Evolutionary conservation across 1,284 basidiomycete species (phyloP).

Genomic region (Ganoderma meredithae): DNA sequence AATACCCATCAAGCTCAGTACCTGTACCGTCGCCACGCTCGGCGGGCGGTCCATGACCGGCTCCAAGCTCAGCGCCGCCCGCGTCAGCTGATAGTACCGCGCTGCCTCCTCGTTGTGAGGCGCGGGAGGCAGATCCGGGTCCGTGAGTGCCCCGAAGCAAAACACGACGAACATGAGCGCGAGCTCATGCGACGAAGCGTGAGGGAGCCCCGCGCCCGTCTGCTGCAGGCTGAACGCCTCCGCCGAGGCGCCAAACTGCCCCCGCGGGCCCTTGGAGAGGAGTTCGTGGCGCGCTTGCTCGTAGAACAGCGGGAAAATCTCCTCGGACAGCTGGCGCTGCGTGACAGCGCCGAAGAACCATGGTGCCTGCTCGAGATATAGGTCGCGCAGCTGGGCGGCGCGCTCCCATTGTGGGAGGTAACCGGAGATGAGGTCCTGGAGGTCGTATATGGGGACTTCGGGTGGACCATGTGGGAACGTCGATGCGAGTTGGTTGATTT

Average conservation of each 20-base stretch:
- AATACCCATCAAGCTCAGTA: constrained; percentile 69
- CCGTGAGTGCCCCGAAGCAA: constrained; percentile 65
- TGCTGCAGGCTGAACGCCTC: constrained; percentile 33
- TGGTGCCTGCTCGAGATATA: constrained; percentile 75
- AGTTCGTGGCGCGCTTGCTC: constrained; percentile 44
- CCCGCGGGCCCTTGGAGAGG: constrained; percentile 10
- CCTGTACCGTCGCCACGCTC: constrained; percentile 71
- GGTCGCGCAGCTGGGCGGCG: constrained; percentile 59
- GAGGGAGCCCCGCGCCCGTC: constrained; percentile 24
- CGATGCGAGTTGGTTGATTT: constrained; percentile 54
- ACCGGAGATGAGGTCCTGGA: constrained; percentile 53
- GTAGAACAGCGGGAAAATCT: constrained; percentile 73
- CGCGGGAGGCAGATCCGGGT: constrained; percentile 61
- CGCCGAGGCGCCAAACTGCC: constrained; percentile 22
- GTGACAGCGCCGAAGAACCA: constrained; percentile 81
- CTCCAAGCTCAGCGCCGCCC: constrained; percentile 68
- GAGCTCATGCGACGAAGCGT: constrained; percentile 55
- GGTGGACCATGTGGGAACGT: constrained; percentile 59
- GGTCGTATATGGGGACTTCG: constrained; percentile 40
- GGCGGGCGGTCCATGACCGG: constrained; percentile 72
- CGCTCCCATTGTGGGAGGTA: constrained; percentile 67
- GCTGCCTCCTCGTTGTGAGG: constrained; percentile 67
- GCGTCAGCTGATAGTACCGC: constrained; percentile 63
- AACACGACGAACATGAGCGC: constrained; percentile 67
- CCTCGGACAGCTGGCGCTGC: constrained; percentile 63